Evolutionary conservation across 805 yeast species (phyloP).

Genomic region (Monosporozyma servazzii): DNA sequence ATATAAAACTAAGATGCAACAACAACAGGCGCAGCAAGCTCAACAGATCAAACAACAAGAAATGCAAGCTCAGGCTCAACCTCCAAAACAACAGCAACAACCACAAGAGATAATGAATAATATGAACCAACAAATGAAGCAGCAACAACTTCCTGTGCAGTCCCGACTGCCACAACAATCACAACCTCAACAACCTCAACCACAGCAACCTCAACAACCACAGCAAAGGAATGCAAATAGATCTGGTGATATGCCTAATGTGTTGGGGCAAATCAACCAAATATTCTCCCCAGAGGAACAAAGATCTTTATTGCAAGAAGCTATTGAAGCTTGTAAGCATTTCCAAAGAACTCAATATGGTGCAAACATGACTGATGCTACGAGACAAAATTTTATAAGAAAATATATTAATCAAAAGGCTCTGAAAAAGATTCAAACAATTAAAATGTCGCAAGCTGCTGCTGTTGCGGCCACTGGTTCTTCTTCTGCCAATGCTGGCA

Average conservation of each 20-base stretch:
- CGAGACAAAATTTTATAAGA: constrained; percentile 27
- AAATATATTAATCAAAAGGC: constrained; percentile 32
- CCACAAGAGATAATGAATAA: constrained; percentile 14
- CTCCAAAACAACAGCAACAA: constrained; percentile 16
- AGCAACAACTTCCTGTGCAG: constrained; percentile 19
- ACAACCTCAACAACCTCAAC: constrained; percentile 20
- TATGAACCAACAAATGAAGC: constrained; percentile 1
- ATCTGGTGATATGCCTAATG: constrained; percentile 27
- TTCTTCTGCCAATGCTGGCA: not conserved
- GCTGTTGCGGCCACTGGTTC: constrained; percentile 8
- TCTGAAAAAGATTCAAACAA: constrained; percentile 26
- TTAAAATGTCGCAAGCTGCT: constrained; percentile 22
- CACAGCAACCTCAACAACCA: constrained; percentile 30
- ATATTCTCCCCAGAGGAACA: constrained; percentile 31
- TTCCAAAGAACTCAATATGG: constrained; percentile 28
- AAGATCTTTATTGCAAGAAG: constrained; percentile 28
- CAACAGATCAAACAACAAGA: constrained; percentile 20
- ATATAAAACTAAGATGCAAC: constrained; percentile 36
- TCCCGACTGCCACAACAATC: constrained; percentile 23
- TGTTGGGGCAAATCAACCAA: constrained; percentile 28
- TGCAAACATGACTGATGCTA: constrained; percentile 20
- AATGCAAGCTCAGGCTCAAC: constrained; percentile 12
- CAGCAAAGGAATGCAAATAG: constrained; percentile 22
- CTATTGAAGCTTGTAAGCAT: constrained; percentile 30
- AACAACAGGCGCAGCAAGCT: constrained; percentile 24